Base-by-base conservation (phyloP, 345 rosid genomes). In the Clausena lansium region DNA sequence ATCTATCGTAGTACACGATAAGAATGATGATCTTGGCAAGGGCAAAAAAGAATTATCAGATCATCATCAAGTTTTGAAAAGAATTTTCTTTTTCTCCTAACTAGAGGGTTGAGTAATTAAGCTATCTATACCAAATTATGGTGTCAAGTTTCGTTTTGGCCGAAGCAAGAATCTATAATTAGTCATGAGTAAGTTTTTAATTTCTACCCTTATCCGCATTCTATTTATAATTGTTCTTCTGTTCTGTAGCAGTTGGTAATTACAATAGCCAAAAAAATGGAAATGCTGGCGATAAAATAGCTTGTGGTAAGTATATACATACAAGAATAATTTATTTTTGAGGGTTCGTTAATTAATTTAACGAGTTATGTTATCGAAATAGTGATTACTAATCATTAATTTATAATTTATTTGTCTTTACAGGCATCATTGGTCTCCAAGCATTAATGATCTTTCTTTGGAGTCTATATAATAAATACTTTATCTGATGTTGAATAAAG, bases 1-100 rank as follows among this genome's bases (percentile, higher is more conserved):
- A 84, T 93, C 98, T 0, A 95, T 93, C n/a, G 99, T 93, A 65
- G 96, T 92, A 61, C 99, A 95, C 67, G 93, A 88, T 92, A 88
- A 52, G 98, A 90, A 91, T 33, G 97, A 95, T 84, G 98, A 95
- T 89, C 95, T 93, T 81, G 98, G 98, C 28, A 90, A 79, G 66
- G 66, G 66, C 28, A 62, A 62, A 27, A 14, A 25, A 60, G 3
- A 60, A 60, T 25, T 30, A 30, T 30, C 32, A 30, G 32, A 30
- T 30, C 32, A 30, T 30, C 32, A 30, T 30, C 32, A 30, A 30
- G 3, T 5, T 28, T 14, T 35, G 9, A 11, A 60, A 7, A 25
- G 36, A 5, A 30, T 30, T 30, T 9, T 60, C n/a, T n/a, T n/a
- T 30, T 28, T 28, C 28, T 30, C 28, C 22, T 20, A 28, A 28